Evolutionary conservation across 108 stramenopile species (phyloP), one percentile per base, ranked within the genome.

Genomic region (Discostella pseudostelligera): DNA sequence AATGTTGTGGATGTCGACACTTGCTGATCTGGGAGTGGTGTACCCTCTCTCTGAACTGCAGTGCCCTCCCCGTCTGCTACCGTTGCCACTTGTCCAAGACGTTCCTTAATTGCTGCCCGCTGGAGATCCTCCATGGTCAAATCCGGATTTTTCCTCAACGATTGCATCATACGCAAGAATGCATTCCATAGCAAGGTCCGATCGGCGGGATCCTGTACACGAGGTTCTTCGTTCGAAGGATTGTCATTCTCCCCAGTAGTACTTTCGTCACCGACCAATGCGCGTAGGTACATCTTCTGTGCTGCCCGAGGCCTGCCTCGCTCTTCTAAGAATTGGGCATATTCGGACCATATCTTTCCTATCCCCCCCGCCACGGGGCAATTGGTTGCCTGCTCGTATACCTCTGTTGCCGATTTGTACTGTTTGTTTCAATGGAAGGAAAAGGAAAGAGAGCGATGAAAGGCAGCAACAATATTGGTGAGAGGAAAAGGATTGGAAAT

Each of bases 371-470:
- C 83, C n/a, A 94, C 75, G 0, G 87, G 87, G 72, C 83, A 84
- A 12, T 73, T 60, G 9, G 83, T 74, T 28, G 93, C 93, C 55
- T 86, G 79, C 51, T 89, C 93, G 71, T 85, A 94, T 25, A 87
- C 86, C 67, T 94, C 93, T 32, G 83, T 86, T 4, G 89, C 87
- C 8, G 87, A 82, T 69, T 90, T 94, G 62, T 81, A 84, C 69
- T 87, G 85, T 19, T 17, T n/a, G n/a, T n/a, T n/a, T n/a, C n/a
- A 45, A 26, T 10, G 8, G 17, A 57, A 13, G 51, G 19, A 39
- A 20, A 17, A 13, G 53, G 19, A 44, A 11, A 49, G 17, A 46
- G 28, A 29, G 8, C 17, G 20, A 36, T 59, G 50, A 36, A 26
- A 40, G 12, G 42, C 28, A 11, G 45, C 11, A 29, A 1, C 0